Conservation (phyloP, 78 protist species). For the Dictyostelium capitatum region DNA sequence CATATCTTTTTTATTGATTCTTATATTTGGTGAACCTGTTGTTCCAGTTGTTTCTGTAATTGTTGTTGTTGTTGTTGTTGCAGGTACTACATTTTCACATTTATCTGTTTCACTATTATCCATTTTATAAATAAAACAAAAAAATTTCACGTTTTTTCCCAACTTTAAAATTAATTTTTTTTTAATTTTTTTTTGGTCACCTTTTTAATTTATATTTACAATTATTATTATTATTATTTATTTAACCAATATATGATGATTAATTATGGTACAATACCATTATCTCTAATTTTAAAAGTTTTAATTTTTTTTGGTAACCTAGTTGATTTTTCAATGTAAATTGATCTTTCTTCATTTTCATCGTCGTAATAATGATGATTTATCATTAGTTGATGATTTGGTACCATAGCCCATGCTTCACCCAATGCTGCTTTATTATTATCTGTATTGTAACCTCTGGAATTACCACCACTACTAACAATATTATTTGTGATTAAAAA, state of each 20-base stretch:
- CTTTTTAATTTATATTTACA: not conserved
- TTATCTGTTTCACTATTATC: not conserved
- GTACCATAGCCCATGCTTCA: conserved; percentile 53
- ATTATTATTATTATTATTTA: not conserved
- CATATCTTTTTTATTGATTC: not conserved
- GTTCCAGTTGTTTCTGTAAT: not conserved
- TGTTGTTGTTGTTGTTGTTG: not conserved
- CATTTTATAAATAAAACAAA: not conserved
- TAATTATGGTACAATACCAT: not conserved
- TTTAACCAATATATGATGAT: not conserved
- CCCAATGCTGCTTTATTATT: conserved; percentile 45
- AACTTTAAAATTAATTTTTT: not conserved
- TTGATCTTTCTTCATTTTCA: conserved; percentile 46
- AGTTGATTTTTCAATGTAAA: conserved; percentile 27
- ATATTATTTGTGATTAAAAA: conserved; percentile 32
- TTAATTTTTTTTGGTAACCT: not conserved
- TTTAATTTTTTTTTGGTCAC: not conserved
- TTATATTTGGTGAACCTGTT: not conserved
- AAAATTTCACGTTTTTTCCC: not conserved
- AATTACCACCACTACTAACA: not conserved
- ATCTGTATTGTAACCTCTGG: not conserved
- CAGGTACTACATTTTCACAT: not conserved
- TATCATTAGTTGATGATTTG: conserved; percentile 53
- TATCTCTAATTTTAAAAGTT: not conserved
- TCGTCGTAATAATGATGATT: conserved; percentile 31